These are phyloP conservation scores for Coemansia sp. DNA, from an alignment of 192 early-diverging fungal genomes.

Conservation along the genomic window DNA sequence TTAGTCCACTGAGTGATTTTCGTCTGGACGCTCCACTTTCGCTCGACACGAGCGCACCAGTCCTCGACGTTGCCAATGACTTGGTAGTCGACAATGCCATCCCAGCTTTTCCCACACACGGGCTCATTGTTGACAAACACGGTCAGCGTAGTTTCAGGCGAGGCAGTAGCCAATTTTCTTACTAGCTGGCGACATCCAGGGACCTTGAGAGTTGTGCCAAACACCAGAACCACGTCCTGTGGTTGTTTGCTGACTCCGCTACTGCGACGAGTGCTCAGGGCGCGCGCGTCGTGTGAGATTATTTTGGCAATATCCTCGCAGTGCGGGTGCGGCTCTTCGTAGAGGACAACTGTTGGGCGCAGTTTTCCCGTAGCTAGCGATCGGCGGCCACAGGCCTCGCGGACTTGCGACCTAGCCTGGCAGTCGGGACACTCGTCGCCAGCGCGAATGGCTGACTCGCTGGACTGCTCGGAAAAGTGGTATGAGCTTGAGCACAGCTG, in stretches of 20 bases:
- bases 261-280: constrained; percentile 31
- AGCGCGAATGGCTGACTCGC: constrained; percentile 62
- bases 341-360: constrained; percentile 90
- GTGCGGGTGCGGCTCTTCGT: constrained; percentile 75
- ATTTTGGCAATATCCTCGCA: constrained; percentile 54
- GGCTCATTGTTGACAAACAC: constrained; percentile 55
- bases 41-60: constrained; percentile 46
- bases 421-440: constrained; percentile 58
- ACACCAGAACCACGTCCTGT: constrained; percentile 51
- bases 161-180: constrained; percentile 33
- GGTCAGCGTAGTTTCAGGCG: constrained; percentile 26
- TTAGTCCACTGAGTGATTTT: constrained; percentile 50
- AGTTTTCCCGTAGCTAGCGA: constrained; percentile 72
- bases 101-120: constrained; percentile 51
- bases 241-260: constrained; percentile 1
- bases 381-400: constrained; percentile 68
- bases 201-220: constrained; percentile 60
- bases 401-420: constrained; percentile 26
- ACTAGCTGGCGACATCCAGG: constrained; percentile 56
- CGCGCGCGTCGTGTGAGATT: constrained; percentile 45
- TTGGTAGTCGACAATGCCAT: constrained; percentile 52
- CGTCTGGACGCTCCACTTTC: constrained; percentile 42
- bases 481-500: constrained; percentile 75
- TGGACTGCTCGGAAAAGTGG: constrained; percentile 60
- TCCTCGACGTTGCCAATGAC: constrained; percentile 52